Base-by-base conservation (phyloP, 495 filamentous ascomycete species). In the Hypoxylon perforatum region DNA sequence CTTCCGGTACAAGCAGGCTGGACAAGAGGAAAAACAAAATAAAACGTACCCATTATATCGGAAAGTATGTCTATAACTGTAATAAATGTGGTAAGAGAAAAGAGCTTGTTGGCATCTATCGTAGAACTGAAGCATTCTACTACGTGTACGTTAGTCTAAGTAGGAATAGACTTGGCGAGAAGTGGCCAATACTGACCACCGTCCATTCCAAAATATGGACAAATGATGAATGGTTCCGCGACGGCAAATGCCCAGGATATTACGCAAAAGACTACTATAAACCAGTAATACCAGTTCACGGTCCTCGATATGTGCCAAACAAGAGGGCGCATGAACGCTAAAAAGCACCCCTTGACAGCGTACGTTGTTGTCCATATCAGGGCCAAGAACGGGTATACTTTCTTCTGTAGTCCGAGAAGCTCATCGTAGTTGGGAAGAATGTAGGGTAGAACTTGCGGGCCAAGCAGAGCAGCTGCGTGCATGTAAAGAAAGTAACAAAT, bases 261-360 rank as follows among this genome's bases (percentile, higher is more conserved):
- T 7, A 57, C n/a, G n/a, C 49, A 56, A 19, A 67, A 54, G 10
- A 23, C 58, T 2, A 39, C 50, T 21, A 67, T 54, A 22, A 58
- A 55, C 64, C 64, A 67, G 33, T 62, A 67, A 18, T 67, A 67
- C 57, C 46, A 42, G 42, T 60, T 51, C n/a, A 60, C 48, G 1
- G 0, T 3, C 12, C 64, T 48, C 17, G 59, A 61, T 0, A 67
- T 53, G 21, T 53, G 59, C 64, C 64, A 67, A 1, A 67, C 44
- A 18, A 67, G 36, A 0, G 59, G 64, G 6, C 57, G 64, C 49
- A 67, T 48, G 57, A 67, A 67, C 10, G 64, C 64, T 23, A 67
- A 44, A 8, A 67, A 67, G 42, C 57, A 67, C 4, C 59, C 59
- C 36, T 67, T 67, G 50, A 67, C 64, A 6, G 58, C 50, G 22